Conservation (phyloP, 2,329 filamentous ascomycete genomes). For the Epicoccum nigrum region DNA sequence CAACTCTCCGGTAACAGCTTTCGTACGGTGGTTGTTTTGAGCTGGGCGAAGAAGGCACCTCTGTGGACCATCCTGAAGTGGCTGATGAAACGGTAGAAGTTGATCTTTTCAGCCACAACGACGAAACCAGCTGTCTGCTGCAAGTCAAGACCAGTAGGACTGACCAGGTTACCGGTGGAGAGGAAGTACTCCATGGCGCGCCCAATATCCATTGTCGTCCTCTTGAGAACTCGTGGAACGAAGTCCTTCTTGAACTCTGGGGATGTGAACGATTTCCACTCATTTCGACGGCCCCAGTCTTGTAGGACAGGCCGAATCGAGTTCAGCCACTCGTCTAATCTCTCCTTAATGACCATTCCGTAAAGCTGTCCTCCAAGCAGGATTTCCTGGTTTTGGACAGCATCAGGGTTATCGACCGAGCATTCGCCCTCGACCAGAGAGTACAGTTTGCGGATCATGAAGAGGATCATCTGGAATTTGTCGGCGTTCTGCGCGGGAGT, state of each 20-base stretch:
- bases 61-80: conserved; percentile 99
- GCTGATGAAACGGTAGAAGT: conserved; percentile 97
- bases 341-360: conserved; percentile 93
- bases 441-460: conserved; percentile 97
- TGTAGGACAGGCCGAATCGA: conserved; percentile 61
- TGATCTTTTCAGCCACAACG: conserved; percentile 97
- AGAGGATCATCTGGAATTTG: conserved; percentile 91
- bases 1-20: conserved; percentile 96
- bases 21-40: conserved; percentile 96
- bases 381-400: conserved; percentile 94
- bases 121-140: conserved; percentile 96
- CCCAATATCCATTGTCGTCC: conserved; percentile 87
- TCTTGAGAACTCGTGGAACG: conserved; percentile 74
- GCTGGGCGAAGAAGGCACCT: conserved; percentile 96
- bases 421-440: conserved; percentile 91
- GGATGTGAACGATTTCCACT: conserved; percentile 69
- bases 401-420: conserved; percentile 92
- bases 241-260: conserved; percentile 80
- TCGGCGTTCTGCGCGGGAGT: conserved; percentile 83
- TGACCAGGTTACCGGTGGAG: conserved; percentile 91
- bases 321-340: conserved; percentile 86
- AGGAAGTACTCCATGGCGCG: conserved; percentile 91
- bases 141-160: conserved; percentile 88
- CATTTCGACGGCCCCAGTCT: conserved; percentile 62
- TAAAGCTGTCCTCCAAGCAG: conserved; percentile 92